phyloP scores from a whole-genome alignment of 805 yeast species.

The Monosporozyma unispora region DNA sequence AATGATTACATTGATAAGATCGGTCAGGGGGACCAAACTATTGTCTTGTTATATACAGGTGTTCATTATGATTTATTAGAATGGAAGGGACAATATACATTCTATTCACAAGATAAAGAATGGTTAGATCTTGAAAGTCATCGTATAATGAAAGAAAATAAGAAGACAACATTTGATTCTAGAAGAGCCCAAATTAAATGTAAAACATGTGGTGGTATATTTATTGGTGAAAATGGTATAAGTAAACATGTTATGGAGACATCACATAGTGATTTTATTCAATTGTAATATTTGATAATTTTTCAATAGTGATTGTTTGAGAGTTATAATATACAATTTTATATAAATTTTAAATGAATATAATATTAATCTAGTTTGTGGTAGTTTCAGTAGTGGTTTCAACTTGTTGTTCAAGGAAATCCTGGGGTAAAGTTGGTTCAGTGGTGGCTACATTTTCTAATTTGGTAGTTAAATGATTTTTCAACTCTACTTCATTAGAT shows the following conservation, averaged over 20 bases:
- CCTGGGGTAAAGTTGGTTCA: slow-evolving; percentile 27
- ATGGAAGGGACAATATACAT: not conserved
- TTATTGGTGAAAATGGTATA: slow-evolving; percentile 59
- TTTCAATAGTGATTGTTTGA: no score
- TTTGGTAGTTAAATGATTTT: slow-evolving; percentile 20
- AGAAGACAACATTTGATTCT: slow-evolving; percentile 34
- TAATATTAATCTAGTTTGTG: not conserved
- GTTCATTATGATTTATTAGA: slow-evolving; percentile 64
- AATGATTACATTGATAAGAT: slow-evolving; percentile 50
- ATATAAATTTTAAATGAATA: not conserved
- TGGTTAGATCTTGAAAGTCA: not conserved
- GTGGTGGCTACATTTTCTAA: slow-evolving; percentile 24
- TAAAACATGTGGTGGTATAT: slow-evolving; percentile 40
- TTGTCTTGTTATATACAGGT: slow-evolving; percentile 56
- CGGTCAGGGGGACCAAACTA: slow-evolving; percentile 35
- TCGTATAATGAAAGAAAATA: slow-evolving; percentile 22
- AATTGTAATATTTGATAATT: slow-evolving; percentile 18
- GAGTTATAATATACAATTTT: not conserved
- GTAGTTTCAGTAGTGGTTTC: not conserved
- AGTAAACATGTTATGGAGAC: slow-evolving; percentile 53
- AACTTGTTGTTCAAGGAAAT: not conserved
- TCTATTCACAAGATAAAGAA: slow-evolving; percentile 9
- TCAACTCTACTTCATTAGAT: slow-evolving; percentile 34
- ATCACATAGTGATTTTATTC: slow-evolving; percentile 58
- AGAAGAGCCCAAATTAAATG: slow-evolving; percentile 50